Evolutionary conservation across 2,329 filamentous ascomycete genomes (phyloP).

Genomic region (Cephalotrichum gorgonifer): DNA sequence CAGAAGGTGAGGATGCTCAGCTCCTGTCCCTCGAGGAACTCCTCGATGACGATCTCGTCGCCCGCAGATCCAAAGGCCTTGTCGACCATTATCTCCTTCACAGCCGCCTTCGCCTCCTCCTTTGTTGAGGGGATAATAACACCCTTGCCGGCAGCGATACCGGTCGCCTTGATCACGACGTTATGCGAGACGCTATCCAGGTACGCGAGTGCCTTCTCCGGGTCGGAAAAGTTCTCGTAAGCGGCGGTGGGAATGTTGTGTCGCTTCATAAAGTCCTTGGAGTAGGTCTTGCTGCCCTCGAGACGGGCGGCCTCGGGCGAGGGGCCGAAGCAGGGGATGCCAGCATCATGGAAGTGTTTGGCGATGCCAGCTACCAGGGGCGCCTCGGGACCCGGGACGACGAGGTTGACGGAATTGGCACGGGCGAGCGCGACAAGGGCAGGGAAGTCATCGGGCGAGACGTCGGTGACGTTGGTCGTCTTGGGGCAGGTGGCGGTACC

Average conservation of each 20-base stretch:
- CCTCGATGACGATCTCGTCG: constrained; percentile 88
- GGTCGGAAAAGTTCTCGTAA: constrained; percentile 81
- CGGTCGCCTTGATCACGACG: constrained; percentile 89
- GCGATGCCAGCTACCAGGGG: constrained; percentile 89
- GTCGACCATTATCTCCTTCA: constrained; percentile 85
- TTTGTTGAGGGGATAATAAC: constrained; percentile 80
- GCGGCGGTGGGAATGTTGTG: constrained; percentile 83
- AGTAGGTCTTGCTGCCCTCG: constrained; percentile 95
- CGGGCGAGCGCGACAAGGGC: constrained; percentile 66
- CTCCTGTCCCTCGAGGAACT: constrained; percentile 85
- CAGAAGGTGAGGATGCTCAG: constrained; percentile 85
- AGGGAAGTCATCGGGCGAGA: constrained; percentile 68
- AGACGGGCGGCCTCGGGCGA: constrained; percentile 74
- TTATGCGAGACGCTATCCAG: constrained; percentile 60
- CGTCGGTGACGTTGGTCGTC: constrained; percentile 57
- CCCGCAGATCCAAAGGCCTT: constrained; percentile 80
- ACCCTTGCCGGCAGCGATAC: constrained; percentile 88
- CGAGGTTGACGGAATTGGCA: constrained; percentile 64
- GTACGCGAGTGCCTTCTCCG: constrained; percentile 62
- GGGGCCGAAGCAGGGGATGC: constrained; percentile 78
- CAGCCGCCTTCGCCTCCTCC: constrained; percentile 69
- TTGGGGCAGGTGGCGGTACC: constrained; percentile 66
- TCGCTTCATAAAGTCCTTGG: constrained; percentile 94
- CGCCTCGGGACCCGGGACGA: constrained; percentile 84
- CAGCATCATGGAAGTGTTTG: constrained; percentile 63